A percentile compares a stretch with the other conserved stretches of the same genome.
These are phyloP conservation scores for Aaosphaeria arxii DNA, from an alignment of 2,329 filamentous ascomycete genomes.

Conservation along the genomic window DNA sequence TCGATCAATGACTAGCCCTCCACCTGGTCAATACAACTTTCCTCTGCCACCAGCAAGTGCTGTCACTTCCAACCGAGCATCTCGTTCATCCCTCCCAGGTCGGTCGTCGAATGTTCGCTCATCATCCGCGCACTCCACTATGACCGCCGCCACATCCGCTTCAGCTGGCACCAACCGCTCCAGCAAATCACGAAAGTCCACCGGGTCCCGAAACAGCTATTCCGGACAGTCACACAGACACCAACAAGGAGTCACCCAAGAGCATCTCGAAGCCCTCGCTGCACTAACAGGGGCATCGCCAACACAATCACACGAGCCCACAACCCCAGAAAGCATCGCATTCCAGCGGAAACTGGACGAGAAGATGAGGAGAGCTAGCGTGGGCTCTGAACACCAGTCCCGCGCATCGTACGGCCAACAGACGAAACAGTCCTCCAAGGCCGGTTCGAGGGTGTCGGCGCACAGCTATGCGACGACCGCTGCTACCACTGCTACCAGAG, in stretches of 20 bases:
- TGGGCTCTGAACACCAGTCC: constrained; percentile 2
- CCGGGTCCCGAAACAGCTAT: background rate
- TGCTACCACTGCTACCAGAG: background rate
- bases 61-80: background rate
- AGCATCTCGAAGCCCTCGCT: constrained; percentile 8
- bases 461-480: background rate
- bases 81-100: background rate
- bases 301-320: constrained; percentile 1
- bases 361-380: constrained; percentile 5
- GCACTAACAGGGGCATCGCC: constrained; percentile 6
- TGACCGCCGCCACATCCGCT: constrained; percentile 1
- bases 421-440: background rate
- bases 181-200: background rate
- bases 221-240: background rate
- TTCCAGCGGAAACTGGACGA: constrained; percentile 6
- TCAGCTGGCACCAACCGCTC: constrained; percentile 1
- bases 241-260: constrained; percentile 5
- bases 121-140: constrained; percentile 1
- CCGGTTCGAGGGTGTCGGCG: background rate
- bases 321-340: constrained; percentile 3
- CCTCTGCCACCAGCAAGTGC: background rate
- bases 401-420: constrained; percentile 1
- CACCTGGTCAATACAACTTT: background rate
- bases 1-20: background rate
- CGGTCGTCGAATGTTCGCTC: background rate